phyloP scores from a whole-genome alignment of 2,329 filamentous ascomycete species.

The Lachnellula subtilissima region DNA sequence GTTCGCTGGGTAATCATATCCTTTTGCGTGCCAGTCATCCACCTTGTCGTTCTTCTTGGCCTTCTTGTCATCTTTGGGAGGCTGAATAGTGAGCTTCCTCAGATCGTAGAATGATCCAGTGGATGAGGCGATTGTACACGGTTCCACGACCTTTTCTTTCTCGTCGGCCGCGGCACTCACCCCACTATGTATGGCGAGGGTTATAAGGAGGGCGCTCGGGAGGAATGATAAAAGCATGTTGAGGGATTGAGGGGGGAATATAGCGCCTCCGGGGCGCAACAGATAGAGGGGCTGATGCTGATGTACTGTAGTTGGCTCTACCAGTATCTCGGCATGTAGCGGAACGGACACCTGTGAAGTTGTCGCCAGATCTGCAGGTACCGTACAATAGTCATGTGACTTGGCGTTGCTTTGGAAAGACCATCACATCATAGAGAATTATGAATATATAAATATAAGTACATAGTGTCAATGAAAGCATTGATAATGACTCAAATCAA shows the following conservation, averaged over 20 bases:
- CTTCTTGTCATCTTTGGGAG: slow-evolving; percentile 31
- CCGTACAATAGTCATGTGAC: background rate
- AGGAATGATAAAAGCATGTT: slow-evolving; percentile 27
- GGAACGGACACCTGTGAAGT: background rate
- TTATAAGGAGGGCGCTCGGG: slow-evolving; percentile 23
- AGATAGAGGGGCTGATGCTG: slow-evolving; percentile 1
- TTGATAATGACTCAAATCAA: too few species aligned
- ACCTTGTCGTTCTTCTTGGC: slow-evolving; percentile 49
- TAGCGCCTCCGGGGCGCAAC: slow-evolving; percentile 24
- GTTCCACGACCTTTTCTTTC: slow-evolving; percentile 24
- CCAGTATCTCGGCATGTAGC: background rate
- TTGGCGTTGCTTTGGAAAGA: too few species aligned
- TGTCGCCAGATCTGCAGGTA: background rate
- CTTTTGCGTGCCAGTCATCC: slow-evolving; percentile 59
- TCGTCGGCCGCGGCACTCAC: slow-evolving; percentile 22
- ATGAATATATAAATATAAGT: too few species aligned
- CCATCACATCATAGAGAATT: too few species aligned
- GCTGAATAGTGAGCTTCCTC: slow-evolving; percentile 27
- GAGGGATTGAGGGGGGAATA: slow-evolving; percentile 2
- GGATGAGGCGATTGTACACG: slow-evolving; percentile 30
- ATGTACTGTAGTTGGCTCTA: background rate
- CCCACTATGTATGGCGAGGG: slow-evolving; percentile 23
- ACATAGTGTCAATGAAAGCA: too few species aligned
- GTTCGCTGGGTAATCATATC: slow-evolving; percentile 74
- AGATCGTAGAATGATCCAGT: slow-evolving; percentile 32